These are phyloP conservation scores for Mycosphaerella arachidis DNA, from an alignment of 2,329 filamentous ascomycete genomes.

Conservation along the genomic window DNA sequence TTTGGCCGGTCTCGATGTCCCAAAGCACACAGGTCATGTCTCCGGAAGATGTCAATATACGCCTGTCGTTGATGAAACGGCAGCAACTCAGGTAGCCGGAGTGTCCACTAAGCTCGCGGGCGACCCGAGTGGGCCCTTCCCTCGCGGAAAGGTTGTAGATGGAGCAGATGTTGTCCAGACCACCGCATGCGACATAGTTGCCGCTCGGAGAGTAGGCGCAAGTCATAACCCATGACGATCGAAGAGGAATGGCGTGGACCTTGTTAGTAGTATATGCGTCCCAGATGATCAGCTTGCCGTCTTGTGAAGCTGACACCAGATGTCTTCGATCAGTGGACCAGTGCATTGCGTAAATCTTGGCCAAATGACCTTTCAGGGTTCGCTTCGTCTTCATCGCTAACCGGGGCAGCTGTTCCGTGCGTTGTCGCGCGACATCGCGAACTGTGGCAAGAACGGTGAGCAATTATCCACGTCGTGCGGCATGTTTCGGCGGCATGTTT, in stretches of 20 bases:
- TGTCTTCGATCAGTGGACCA: slow-evolving; percentile 98
- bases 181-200: slow-evolving; percentile 97
- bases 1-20: slow-evolving; percentile 97
- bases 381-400: slow-evolving; percentile 97
- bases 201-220: slow-evolving; percentile 98
- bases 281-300: slow-evolving; percentile 99
- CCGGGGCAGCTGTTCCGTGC: slow-evolving; percentile 85
- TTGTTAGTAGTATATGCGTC: slow-evolving; percentile 99
- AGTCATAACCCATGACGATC: slow-evolving; percentile 99
- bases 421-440: slow-evolving; percentile 84
- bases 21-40: slow-evolving; percentile 99
- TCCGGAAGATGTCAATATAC: slow-evolving; percentile 94
- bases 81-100: slow-evolving; percentile 98
- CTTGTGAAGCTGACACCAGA: slow-evolving; percentile 94
- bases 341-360: slow-evolving; percentile 99
- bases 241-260: slow-evolving; percentile 93
- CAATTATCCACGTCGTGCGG: slow-evolving; percentile 1
- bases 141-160: slow-evolving; percentile 98
- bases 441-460: slow-evolving; percentile 52
- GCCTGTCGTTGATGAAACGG: slow-evolving; percentile 96
- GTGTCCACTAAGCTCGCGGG: slow-evolving; percentile 91
- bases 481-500: slow-evolving; percentile 4
- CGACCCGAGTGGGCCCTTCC: slow-evolving; percentile 94
- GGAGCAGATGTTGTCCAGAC: slow-evolving; percentile 98
- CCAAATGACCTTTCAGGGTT: slow-evolving; percentile 93